Percentiles rank a stretch among this genome's conserved stretches.
phyloP scores from a whole-genome alignment of 1,284 basidiomycete species.

The Coniophora puteana region DNA sequence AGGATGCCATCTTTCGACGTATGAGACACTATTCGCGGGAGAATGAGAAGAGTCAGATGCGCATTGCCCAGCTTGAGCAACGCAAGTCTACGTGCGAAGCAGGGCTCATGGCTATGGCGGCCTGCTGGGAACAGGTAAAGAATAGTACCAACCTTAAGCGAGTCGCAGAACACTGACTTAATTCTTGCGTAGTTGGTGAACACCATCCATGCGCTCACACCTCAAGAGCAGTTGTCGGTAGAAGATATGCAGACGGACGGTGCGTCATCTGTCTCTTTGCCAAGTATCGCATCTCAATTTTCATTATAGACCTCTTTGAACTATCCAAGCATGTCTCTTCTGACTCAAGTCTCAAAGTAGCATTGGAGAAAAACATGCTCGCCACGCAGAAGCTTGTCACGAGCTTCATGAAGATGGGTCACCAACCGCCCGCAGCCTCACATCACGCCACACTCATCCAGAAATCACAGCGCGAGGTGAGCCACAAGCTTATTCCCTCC shows the following conservation, averaged over 20 bases:
- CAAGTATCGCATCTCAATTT: constrained; percentile 6
- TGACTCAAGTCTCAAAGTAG: constrained; percentile 45
- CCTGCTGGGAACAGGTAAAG: constrained; percentile 87
- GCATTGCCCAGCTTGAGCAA: constrained; percentile 71
- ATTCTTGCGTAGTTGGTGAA: constrained; percentile 52
- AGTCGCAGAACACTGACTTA: constrained; percentile 1
- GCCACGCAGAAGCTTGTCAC: constrained; percentile 59
- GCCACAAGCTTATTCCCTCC: constrained; percentile 15
- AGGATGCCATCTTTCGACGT: constrained; percentile 89
- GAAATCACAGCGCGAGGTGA: constrained; percentile 59
- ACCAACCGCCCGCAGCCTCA: constrained; percentile 15
- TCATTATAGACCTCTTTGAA: constrained; percentile 40
- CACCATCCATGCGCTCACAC: constrained; percentile 61
- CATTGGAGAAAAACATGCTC: constrained; percentile 52
- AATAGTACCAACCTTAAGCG: constrained; percentile 3
- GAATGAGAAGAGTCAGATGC: constrained; percentile 64
- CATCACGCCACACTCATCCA: constrained; percentile 45
- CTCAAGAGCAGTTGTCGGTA: constrained; percentile 48
- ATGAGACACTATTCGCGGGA: constrained; percentile 90
- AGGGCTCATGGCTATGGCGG: constrained; percentile 75
- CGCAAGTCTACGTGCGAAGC: constrained; percentile 75
- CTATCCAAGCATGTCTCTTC: constrained; percentile 48
- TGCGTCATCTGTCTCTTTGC: constrained; percentile 18
- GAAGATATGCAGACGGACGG: constrained; percentile 43
- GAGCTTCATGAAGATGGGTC: constrained; percentile 49